Conservation (phyloP, 768 basidiomycete genomes). For the Mycena belliarum region DNA sequence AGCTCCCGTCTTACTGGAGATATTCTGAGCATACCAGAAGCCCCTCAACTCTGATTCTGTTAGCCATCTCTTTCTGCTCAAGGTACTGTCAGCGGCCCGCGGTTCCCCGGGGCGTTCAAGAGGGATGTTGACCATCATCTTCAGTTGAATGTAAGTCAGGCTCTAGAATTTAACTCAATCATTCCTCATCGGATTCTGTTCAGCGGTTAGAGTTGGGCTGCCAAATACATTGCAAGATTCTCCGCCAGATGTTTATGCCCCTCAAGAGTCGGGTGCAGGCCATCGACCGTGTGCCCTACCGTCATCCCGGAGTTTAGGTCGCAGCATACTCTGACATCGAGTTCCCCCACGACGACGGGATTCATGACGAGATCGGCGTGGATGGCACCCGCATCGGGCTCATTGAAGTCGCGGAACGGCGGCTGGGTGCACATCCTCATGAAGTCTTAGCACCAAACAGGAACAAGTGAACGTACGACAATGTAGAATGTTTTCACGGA, state of each 20-base stretch:
- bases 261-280: slow-evolving; percentile 9
- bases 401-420: slow-evolving; percentile 15
- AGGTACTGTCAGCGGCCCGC: no score
- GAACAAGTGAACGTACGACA: not conserved
- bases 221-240: slow-evolving; percentile 1
- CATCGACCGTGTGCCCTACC: slow-evolving; percentile 11
- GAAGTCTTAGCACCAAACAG: not conserved
- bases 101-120: no score
- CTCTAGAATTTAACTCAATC: no score
- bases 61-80: no score
- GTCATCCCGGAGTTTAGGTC: not conserved
- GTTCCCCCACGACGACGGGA: not conserved
- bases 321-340: not conserved
- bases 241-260: not conserved
- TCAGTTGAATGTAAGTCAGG: no score
- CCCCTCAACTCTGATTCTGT: no score
- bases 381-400: not conserved
- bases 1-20: no score
- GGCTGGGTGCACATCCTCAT: not conserved
- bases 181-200: no score
- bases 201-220: not conserved
- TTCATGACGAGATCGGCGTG: not conserved
- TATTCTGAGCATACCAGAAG: no score
- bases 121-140: no score
- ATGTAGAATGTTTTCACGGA: slow-evolving; percentile 4